Conservation (phyloP, 768 basidiomycete species). For the Tephrocybe sp. region DNA sequence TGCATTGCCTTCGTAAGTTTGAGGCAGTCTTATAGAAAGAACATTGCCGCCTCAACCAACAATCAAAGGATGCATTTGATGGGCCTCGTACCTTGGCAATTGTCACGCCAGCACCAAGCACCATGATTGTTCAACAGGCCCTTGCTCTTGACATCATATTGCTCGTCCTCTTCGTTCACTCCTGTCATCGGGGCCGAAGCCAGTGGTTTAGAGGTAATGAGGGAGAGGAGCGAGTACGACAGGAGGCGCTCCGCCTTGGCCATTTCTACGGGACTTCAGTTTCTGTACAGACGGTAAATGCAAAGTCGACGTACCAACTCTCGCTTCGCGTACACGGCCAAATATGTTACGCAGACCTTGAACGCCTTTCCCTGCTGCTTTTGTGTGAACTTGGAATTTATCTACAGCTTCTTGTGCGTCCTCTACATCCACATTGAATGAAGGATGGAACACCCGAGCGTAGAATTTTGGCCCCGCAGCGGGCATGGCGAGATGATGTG, state of each 20-base stretch:
- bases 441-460: constrained; percentile 78
- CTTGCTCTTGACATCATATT: constrained; percentile 36
- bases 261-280: constrained; percentile 54
- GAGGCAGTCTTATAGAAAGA: constrained; percentile 56
- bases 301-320: constrained; percentile 47
- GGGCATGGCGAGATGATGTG: constrained; percentile 55
- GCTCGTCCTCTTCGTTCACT: constrained; percentile 48
- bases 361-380: constrained; percentile 65
- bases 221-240: constrained; percentile 68
- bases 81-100: constrained; percentile 53
- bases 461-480: constrained; percentile 77
- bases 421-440: constrained; percentile 75
- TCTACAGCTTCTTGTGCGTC: constrained; percentile 61
- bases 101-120: constrained; percentile 87
- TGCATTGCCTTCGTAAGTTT: constrained; percentile 76
- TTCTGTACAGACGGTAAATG: not conserved
- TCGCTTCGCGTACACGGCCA: constrained; percentile 57
- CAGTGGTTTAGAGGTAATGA: constrained; percentile 69
- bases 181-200: constrained; percentile 47
- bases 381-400: constrained; percentile 63
- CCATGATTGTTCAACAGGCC: constrained; percentile 68
- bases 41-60: not conserved
- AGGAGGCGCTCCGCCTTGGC: constrained; percentile 72
- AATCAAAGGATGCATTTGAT: not conserved
- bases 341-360: constrained; percentile 65